These are phyloP conservation scores for Mucor sp. DNA, from an alignment of 371 early-diverging fungal species.

Conservation along the genomic window DNA sequence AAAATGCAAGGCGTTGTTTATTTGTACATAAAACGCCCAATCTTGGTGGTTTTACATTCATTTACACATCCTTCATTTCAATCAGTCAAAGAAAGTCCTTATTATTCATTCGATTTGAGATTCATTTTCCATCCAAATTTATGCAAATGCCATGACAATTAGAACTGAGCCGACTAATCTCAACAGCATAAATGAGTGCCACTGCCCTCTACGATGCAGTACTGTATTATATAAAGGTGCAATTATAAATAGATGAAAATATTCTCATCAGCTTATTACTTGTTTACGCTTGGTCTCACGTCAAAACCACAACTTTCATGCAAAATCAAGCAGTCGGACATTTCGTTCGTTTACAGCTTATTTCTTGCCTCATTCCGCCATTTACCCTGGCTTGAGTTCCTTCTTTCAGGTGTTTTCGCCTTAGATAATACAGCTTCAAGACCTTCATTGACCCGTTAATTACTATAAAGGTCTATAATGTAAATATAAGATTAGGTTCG, in stretches of 20 bases:
- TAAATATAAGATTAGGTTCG: background rate
- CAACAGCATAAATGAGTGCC: background rate
- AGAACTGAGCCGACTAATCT: too few relatives aligned
- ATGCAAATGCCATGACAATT: background rate
- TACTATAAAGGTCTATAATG: background rate
- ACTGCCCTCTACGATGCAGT: background rate
- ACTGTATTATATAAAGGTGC: background rate
- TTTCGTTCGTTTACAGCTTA: background rate
- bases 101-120: background rate
- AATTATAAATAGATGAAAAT: background rate
- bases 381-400: background rate
- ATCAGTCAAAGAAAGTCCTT: too few relatives aligned
- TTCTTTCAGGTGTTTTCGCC: background rate
- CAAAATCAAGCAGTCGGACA: background rate
- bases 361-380: background rate
- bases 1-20: background rate
- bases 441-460: background rate
- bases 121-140: background rate
- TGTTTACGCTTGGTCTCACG: background rate
- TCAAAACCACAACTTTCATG: constrained; percentile 1
- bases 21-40: background rate
- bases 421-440: background rate
- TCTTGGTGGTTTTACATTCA: background rate
- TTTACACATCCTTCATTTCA: background rate
- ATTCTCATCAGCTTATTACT: background rate